phyloP scores from a whole-genome alignment of 139 green algal genomes.

The Chlorella sp. region DNA sequence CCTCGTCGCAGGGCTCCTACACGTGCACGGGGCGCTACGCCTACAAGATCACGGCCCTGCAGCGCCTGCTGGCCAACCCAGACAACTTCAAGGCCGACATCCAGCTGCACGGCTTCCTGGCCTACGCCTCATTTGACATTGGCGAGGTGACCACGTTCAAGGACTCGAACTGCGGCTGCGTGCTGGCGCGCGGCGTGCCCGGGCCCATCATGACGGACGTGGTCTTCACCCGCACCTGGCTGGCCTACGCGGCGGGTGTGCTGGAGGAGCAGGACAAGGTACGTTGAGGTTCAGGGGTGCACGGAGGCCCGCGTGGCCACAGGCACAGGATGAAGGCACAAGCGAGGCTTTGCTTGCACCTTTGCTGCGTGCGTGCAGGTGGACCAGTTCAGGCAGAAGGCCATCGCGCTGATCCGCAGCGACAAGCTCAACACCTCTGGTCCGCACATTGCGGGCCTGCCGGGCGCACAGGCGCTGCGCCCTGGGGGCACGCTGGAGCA shows the following conservation, averaged over 20 bases:
- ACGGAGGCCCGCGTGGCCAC: no score
- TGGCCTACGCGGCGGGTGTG: slow-evolving; percentile 4
- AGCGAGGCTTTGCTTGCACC: no score
- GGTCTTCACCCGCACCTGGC: slow-evolving; percentile 21
- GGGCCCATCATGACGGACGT: slow-evolving; percentile 19
- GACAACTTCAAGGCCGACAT: slow-evolving; percentile 23
- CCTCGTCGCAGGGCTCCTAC: slow-evolving; percentile 17
- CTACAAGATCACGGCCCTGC: slow-evolving; percentile 21
- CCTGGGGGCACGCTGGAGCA: neutral
- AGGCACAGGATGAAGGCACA: no score
- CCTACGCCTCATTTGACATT: slow-evolving; percentile 32
- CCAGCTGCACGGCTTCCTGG: slow-evolving; percentile 26
- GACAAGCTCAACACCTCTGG: neutral
- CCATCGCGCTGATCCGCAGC: slow-evolving; percentile 15
- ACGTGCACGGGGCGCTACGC: slow-evolving; percentile 19
- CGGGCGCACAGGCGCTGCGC: neutral
- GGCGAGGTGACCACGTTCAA: slow-evolving; percentile 24
- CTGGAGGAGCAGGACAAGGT: slow-evolving; percentile 24
- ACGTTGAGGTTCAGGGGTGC: no score
- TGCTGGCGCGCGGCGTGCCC: slow-evolving; percentile 10
- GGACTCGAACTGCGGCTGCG: slow-evolving; percentile 14
- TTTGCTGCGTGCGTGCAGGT: slow-evolving; percentile 1
- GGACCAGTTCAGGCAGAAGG: slow-evolving; percentile 26
- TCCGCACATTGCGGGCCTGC: neutral
- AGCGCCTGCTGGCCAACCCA: slow-evolving; percentile 15